Evolutionary conservation across 2,329 filamentous ascomycete genomes (phyloP), one percentile per base, ranked within the genome.

Genomic region (Gnomoniopsis sp.): DNA sequence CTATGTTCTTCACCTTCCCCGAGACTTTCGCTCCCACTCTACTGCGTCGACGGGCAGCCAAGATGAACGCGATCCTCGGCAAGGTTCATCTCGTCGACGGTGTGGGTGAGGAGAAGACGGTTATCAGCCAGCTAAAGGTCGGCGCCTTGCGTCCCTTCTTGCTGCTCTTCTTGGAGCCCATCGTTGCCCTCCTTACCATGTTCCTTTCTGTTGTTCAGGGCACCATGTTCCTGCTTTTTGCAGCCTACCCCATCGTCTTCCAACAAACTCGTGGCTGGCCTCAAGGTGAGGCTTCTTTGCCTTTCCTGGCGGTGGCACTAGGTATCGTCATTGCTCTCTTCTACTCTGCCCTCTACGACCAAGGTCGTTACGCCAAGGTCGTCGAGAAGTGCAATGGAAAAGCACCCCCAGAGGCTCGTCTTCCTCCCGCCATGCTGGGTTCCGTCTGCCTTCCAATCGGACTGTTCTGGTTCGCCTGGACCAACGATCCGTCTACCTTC

Each of bases 11-110:
- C 33, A 64, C 77, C 43, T 77, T 87, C 6, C 84, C 83, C 3
- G 84, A 87, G 71, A 87, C 84, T 0, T 87, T 86, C 68, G 76
- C 82, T 0, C 84, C 85, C 0, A 77, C 84, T 34, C 73, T 86
- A 23, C 76, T 86, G 17, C 80, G 81, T 56, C 74, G 75, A 60
- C 76, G 84, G 22, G 84, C 84, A 1, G 70, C 70, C 57, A 75
- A 77, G 61, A 74, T 87, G 19, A 78, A 78, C 62, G 69, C 79
- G 56, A 80, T 84, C 62, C 70, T 75, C 51, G 65, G 70, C 33
- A 62, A 63, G 51, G 55, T 53, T 53, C 70, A 76, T 58, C 55
- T 70, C 14, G 56, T 61, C 21, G 59, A 59, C 6, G 59, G 56
- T 17, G 59, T 59, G 1, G 56, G 56, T 3, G 59, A 69, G 64